Conservation (phyloP, 1,139 yeast genomes). For the Magnusiomyces ingens region DNA sequence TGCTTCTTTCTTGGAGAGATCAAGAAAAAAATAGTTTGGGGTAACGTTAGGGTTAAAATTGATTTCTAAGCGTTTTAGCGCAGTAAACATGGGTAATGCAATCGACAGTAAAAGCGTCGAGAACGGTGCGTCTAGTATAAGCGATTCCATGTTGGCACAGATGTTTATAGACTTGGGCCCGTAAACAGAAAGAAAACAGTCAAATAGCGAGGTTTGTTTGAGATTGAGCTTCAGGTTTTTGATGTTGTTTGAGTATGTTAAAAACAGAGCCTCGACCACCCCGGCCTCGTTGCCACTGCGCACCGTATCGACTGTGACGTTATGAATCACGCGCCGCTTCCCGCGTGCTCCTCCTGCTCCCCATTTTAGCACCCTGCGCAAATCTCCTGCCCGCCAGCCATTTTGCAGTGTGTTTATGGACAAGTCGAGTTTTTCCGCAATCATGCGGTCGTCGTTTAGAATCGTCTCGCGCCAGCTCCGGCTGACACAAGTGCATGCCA, state of each 20-base stretch:
- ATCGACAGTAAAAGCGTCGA: not conserved
- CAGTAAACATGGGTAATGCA: not conserved
- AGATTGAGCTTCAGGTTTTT: not conserved
- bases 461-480: slow-evolving; percentile 1
- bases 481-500: not conserved
- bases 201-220: not conserved
- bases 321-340: not conserved
- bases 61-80: not conserved
- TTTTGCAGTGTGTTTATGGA: not conserved
- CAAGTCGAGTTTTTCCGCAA: not conserved
- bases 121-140: not conserved
- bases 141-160: not conserved
- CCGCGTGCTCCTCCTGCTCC: not conserved
- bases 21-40: not conserved
- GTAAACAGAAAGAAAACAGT: not conserved
- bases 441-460: not conserved
- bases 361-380: slow-evolving; percentile 1
- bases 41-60: not conserved
- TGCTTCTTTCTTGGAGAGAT: not conserved
- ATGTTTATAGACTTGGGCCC: not conserved
- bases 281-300: not conserved
- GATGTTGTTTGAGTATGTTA: not conserved
- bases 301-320: not conserved
- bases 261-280: not conserved
- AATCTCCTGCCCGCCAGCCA: not conserved